Conservation (phyloP, 73 alveolate species). For the Paramecium tetraurelia region DNA sequence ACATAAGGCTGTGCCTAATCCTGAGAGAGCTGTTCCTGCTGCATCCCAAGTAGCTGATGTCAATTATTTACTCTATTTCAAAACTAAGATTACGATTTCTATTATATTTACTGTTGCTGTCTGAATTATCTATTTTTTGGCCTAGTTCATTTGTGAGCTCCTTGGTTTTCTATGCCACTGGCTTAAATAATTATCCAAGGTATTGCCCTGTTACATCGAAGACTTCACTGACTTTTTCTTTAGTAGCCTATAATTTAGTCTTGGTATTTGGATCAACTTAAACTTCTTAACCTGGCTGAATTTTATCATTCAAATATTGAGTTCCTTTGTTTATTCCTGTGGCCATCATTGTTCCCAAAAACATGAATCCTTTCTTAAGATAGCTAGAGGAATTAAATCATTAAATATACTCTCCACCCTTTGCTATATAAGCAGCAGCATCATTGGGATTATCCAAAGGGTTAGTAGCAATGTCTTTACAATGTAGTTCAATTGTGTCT, state of each 20-base stretch:
- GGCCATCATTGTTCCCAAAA: constrained; percentile 22
- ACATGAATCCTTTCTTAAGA: constrained; percentile 16
- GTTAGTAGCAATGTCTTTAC: constrained; percentile 41
- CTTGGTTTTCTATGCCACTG: constrained; percentile 12
- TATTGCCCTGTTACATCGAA: constrained; percentile 34
- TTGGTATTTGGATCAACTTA: constrained; percentile 7
- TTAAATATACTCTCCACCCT: constrained; percentile 46
- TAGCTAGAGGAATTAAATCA: background rate
- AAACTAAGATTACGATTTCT: background rate
- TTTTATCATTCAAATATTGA: constrained; percentile 5
- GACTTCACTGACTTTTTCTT: background rate
- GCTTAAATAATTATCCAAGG: constrained; percentile 17
- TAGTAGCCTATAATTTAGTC: background rate
- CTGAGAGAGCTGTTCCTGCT: constrained; percentile 37
- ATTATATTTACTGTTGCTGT: background rate
- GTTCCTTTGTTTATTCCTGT: background rate
- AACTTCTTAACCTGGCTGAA: background rate
- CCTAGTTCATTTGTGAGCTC: background rate
- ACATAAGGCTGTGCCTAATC: constrained; percentile 19
- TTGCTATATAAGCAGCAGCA: constrained; percentile 1
- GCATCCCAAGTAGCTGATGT: constrained; percentile 53
- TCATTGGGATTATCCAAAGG: constrained; percentile 1
- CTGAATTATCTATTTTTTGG: background rate
- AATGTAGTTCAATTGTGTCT: constrained; percentile 18
- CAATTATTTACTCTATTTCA: background rate